Evolutionary conservation across 768 basidiomycete genomes (phyloP), one percentile per base, ranked within the genome.

Genomic region (Boletellus ananiceps): DNA sequence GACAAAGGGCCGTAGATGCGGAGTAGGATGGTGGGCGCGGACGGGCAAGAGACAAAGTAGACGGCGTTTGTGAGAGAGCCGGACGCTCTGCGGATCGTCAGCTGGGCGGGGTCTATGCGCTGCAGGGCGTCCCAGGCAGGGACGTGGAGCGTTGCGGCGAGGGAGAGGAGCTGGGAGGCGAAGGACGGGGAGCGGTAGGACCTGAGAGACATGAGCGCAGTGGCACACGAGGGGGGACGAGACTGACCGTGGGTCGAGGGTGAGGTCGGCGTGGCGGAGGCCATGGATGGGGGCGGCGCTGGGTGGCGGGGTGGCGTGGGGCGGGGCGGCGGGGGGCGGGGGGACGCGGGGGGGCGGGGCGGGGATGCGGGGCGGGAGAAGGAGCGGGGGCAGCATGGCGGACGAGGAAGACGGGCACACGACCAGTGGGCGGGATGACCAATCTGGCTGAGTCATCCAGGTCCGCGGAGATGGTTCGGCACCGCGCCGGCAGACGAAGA

Each of bases 41-140:
- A 64, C 33, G 80, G 74, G 62, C 82, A 92, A 9, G 93, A 90
- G 46, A 97, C 86, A 70, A 98, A 99, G 72, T 91, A 98, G 47
- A 99, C 93, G 47, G 90, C 87, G 68, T 99, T 99, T 36, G 95
- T 99, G 55, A 97, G 70, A 11, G 91, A 86, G 8, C 95, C 94
- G 7, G 93, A 91, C 19, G 94, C 86, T 63, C 87, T 93, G 63
- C 74, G 75, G 55, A 97, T 77, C 47, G 73, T 74, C 44, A 94
- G 61, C 27, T 71, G 67, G 39, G 76, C 66, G 31, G 79, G 68
- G 29, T 69, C 69, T 37, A 84, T 69, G n/a, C 38, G 51, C 40
- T 69, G 71, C 2, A 67, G 50, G 18, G 73, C 70, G 34, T 65
- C 62, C 89, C 90, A 92, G 29, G 70, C 71, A 18, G 80, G 78